Conservation (phyloP, 2,329 filamentous ascomycete species). For the Paracamarosporium sp. region DNA sequence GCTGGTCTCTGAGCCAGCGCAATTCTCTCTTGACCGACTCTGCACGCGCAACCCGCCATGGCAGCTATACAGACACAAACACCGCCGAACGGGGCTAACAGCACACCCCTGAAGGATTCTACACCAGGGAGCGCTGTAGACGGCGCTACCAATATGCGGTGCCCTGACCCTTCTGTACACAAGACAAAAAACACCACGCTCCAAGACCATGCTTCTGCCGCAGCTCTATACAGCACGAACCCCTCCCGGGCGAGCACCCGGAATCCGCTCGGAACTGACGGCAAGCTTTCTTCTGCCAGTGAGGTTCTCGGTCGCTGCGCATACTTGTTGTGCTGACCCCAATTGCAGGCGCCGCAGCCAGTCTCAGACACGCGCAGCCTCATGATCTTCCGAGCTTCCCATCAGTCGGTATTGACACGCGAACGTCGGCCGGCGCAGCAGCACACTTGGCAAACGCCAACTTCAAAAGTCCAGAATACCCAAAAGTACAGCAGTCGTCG, state of each 20-base stretch:
- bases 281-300: constrained; percentile 66
- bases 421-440: constrained; percentile 73
- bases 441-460: constrained; percentile 76
- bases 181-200: constrained; percentile 43
- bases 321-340: constrained; percentile 11
- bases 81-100: constrained; percentile 27
- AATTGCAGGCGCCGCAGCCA: constrained; percentile 63
- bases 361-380: constrained; percentile 74
- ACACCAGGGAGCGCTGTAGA: constrained; percentile 6
- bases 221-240: constrained; percentile 64
- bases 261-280: constrained; percentile 57
- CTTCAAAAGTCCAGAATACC: constrained; percentile 69
- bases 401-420: constrained; percentile 65
- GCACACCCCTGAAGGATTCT: constrained; percentile 25
- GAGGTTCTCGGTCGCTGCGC: constrained; percentile 31
- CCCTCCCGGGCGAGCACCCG: constrained; percentile 33
- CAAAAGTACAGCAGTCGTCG: constrained; percentile 67
- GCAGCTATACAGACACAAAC: constrained; percentile 29
- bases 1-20: background rate
- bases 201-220: constrained; percentile 63
- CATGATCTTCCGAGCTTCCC: constrained; percentile 78
- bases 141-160: constrained; percentile 25
- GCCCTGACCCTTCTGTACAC: constrained; percentile 55
- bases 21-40: constrained; percentile 5
- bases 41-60: constrained; percentile 27